Percentiles rank a stretch among this genome's conserved stretches.
These are phyloP conservation scores for Candida sonorensis DNA, from an alignment of 805 yeast genomes.

Conservation along the genomic window DNA sequence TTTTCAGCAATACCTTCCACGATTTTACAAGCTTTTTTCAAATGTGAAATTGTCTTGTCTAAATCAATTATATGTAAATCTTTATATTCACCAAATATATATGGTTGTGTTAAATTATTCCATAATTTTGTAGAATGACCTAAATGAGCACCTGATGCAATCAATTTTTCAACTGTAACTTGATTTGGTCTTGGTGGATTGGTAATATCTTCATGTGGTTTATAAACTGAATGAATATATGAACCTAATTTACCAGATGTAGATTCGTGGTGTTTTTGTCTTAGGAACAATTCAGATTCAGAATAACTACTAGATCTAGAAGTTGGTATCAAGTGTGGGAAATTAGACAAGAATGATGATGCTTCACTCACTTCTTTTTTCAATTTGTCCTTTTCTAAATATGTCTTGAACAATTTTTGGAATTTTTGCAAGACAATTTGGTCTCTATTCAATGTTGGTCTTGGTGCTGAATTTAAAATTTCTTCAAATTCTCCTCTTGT, in stretches of 20 bases:
- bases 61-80: conserved; percentile 90
- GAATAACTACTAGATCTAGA: conserved; percentile 62
- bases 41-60: conserved; percentile 68
- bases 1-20: conserved; percentile 72
- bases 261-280: conserved; percentile 59
- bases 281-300: conserved; percentile 65
- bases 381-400: conserved; percentile 17
- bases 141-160: conserved; percentile 92
- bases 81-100: conserved; percentile 78
- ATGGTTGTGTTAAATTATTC: conserved; percentile 81
- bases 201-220: conserved; percentile 59
- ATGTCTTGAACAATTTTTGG: conserved; percentile 20
- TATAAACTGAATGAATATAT: conserved; percentile 51
- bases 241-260: conserved; percentile 60
- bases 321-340: conserved; percentile 61
- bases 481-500: conserved; percentile 21
- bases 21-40: conserved; percentile 82
- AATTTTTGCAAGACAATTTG: conserved; percentile 20
- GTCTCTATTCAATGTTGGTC: conserved; percentile 25
- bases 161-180: conserved; percentile 57
- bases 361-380: conserved; percentile 16
- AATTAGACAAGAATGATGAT: conserved; percentile 27
- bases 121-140: conserved; percentile 82
- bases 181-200: conserved; percentile 53
- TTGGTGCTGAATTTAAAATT: conserved; percentile 17